Base-by-base conservation (phyloP, 495 filamentous ascomycete species). In the Hypoxylon trugodes region DNA sequence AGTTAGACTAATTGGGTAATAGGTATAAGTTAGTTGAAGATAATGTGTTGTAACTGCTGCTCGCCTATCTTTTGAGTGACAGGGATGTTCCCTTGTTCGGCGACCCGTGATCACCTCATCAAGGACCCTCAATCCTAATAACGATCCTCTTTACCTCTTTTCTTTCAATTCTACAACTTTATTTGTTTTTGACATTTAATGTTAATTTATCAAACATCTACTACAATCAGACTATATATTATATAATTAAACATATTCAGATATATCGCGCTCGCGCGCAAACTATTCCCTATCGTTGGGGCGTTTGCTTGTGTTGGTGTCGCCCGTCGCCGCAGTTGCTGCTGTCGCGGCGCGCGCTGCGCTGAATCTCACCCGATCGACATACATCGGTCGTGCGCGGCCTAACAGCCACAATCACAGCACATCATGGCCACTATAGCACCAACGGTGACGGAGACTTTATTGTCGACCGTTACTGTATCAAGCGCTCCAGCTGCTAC, bases 381-480 rank as follows among this genome's bases (percentile, higher is more conserved):
- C 19, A 15, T n/a, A 25, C 28, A 46, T 36, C 28, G 19, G 41
- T 49, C 33, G 54, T 55, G 47, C 35, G 55, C n/a, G 50, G 8
- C 26, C 13, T 36, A n/a, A 33, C 18, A 13, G 40, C 36, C n/a
- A 5, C 25, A 38, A 47, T 10, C 21, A 6, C 4, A 38, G 9
- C 9, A 6, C 13, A 35, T 43, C 36, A 59, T 65, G 61, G 58
- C 54, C 45, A 51, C 43, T 42, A 47, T 65, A 22, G 48, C 47
- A 1, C 42, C 65, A 1, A 61, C 56, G 24, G 49, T 57, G 50
- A 64, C 64, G 47, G 47, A 60, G 25, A 70, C 67, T 4, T 19
- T 70, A 10, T 22, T 68, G 67, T 65, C 64, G 8, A 68, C 70
- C 40, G 49, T 67, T 18, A 69, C 69, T 7, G 53, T 21, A n/a